Evolutionary conservation across 1,284 basidiomycete species (phyloP).

Genomic region (Leccinum subfulvum): DNA sequence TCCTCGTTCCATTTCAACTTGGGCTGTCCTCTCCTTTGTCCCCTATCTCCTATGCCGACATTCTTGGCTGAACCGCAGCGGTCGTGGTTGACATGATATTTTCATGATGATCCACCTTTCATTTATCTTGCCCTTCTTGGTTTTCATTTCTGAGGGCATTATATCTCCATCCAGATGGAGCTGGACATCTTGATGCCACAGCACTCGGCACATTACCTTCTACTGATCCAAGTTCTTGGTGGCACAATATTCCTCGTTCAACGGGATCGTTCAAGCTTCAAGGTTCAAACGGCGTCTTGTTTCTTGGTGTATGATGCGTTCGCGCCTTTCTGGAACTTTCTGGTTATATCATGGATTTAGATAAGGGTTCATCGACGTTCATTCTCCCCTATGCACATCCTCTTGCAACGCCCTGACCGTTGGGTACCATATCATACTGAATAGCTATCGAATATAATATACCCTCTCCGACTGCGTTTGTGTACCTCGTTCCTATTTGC

Average conservation of each 20-base stretch:
- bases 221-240: not conserved
- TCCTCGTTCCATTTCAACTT: conserved; percentile 7
- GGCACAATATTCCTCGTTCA: not conserved
- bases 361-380: not conserved
- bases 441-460: not conserved
- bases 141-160: conserved; percentile 7
- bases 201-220: not conserved
- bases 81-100: not conserved
- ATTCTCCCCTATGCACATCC: not conserved
- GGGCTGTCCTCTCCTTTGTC: conserved; percentile 20
- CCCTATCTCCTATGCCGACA: not conserved
- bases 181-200: conserved; percentile 13
- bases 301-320: conserved; percentile 8
- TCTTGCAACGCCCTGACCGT: not conserved
- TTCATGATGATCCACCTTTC: conserved; percentile 4
- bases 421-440: conserved; percentile 2
- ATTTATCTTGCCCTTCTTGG: conserved; percentile 2
- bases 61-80: conserved; percentile 6
- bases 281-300: not conserved
- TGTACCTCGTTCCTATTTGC: not conserved
- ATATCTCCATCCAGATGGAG: conserved; percentile 22
- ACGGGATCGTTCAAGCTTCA: not conserved
- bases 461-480: not conserved
- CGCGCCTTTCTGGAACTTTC: not conserved
- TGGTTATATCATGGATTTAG: not conserved